These are phyloP conservation scores for Arthrobotrys sinensis DNA, from an alignment of 2,329 filamentous ascomycete species.

Conservation along the genomic window DNA sequence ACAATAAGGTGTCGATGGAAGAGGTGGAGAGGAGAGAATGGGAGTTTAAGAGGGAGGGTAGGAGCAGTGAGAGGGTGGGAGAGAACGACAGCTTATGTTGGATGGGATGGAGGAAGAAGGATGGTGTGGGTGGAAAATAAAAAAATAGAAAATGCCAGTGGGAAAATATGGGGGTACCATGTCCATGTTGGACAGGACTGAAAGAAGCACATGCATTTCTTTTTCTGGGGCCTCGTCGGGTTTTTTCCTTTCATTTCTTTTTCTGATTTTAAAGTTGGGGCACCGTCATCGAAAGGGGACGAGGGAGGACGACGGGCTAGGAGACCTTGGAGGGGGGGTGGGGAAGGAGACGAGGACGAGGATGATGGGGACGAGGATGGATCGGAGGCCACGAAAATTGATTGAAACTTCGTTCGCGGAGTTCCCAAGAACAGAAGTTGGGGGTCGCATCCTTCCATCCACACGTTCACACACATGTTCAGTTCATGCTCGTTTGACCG, in stretches of 20 bases:
- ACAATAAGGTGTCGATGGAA: conserved; percentile 5
- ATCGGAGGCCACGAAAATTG: conserved; percentile 42
- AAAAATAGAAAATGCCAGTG: conserved; percentile 11
- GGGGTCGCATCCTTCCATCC: conserved; percentile 37
- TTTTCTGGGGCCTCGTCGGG: conserved; percentile 20
- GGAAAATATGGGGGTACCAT: conserved; percentile 35
- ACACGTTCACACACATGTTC: background rate
- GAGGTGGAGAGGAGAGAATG: conserved; percentile 1
- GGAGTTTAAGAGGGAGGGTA: conserved; percentile 21
- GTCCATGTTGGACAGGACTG: conserved; percentile 8
- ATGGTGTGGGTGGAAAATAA: conserved; percentile 14
- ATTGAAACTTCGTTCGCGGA: conserved; percentile 46
- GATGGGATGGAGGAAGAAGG: conserved; percentile 8
- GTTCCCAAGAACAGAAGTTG: conserved; percentile 56
- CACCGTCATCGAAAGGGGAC: conserved; percentile 52
- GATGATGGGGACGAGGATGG: conserved; percentile 42
- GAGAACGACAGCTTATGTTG: conserved; percentile 16
- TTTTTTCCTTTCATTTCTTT: conserved; percentile 41
- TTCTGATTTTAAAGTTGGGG: conserved; percentile 56
- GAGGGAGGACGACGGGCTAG: conserved; percentile 2
- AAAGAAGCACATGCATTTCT: conserved; percentile 19
- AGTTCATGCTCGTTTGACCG: too few species aligned
- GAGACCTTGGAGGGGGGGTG: too few species aligned
- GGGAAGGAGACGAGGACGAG: conserved; percentile 43
- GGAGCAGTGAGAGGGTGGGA: background rate